Evolutionary conservation across 2,329 filamentous ascomycete genomes (phyloP).

Genomic region (Raffaelea ambrosiae): DNA sequence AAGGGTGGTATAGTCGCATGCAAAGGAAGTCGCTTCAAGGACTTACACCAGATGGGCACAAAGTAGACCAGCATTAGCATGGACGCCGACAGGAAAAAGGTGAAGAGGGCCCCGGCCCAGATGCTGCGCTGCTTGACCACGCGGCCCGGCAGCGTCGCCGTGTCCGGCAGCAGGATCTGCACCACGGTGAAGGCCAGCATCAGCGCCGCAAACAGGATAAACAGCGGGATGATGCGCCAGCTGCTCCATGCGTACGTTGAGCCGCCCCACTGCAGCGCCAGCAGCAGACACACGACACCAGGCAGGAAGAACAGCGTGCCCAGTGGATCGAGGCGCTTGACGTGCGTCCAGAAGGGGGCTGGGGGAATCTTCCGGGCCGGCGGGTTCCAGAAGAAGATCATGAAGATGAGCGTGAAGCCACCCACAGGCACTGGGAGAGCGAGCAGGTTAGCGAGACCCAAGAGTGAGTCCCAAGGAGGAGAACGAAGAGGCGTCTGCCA

Average conservation of each 20-base stretch:
- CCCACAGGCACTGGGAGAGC: slow-evolving; percentile 44
- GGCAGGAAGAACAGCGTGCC: slow-evolving; percentile 54
- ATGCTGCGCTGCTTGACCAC: slow-evolving; percentile 50
- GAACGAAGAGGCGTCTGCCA: too few species aligned
- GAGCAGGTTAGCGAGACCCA: too few species aligned
- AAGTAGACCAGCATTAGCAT: slow-evolving; percentile 50
- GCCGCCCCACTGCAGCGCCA: slow-evolving; percentile 58
- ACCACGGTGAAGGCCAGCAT: slow-evolving; percentile 39
- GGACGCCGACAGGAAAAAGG: slow-evolving; percentile 36
- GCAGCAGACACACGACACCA: slow-evolving; percentile 47
- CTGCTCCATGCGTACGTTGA: slow-evolving; percentile 42
- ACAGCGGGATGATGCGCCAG: slow-evolving; percentile 44
- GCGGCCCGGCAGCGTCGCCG: slow-evolving; percentile 46
- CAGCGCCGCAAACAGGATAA: slow-evolving; percentile 39
- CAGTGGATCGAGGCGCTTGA: slow-evolving; percentile 47
- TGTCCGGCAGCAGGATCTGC: slow-evolving; percentile 44
- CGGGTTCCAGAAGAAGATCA: slow-evolving; percentile 39
- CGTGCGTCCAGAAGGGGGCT: slow-evolving; percentile 28
- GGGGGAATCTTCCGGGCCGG: slow-evolving; percentile 23
- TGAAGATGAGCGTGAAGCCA: slow-evolving; percentile 37
- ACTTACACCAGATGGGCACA: slow-evolving; percentile 46
- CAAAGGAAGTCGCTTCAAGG: too few species aligned
- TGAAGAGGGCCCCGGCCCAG: slow-evolving; percentile 34
- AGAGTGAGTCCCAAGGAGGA: too few species aligned
- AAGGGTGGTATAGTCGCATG: too few species aligned